phyloP scores from a whole-genome alignment of 257 asterid genomes.

The Nicotiana knightiana region DNA sequence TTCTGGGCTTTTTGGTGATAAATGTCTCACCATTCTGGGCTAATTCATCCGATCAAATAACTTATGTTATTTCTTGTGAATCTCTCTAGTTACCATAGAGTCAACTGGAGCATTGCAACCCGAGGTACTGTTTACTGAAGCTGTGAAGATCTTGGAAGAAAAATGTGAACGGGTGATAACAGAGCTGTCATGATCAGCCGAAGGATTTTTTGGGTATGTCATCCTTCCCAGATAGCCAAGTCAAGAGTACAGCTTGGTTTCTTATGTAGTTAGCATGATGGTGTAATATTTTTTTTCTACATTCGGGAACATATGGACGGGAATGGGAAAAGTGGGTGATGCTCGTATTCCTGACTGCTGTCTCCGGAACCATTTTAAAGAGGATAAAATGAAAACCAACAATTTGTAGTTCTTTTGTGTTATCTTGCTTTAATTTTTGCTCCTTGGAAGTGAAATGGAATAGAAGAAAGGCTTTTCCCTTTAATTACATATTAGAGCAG shows the following conservation, averaged over 20 bases:
- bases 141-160: conserved; percentile 83
- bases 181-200: conserved; percentile 46
- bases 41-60: not conserved
- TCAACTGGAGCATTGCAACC: conserved; percentile 93
- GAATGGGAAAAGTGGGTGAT: not conserved
- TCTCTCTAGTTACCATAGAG: conserved; percentile 65
- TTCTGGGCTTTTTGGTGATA: not conserved
- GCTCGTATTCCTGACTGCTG: not conserved
- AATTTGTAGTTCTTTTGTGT: not conserved
- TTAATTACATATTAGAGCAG: not conserved
- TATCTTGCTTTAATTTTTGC: not conserved
- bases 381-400: not conserved
- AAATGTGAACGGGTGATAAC: conserved; percentile 75
- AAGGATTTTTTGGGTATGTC: not conserved
- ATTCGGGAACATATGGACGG: not conserved
- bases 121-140: conserved; percentile 78
- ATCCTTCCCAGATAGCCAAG: not conserved
- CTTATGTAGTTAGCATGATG: not conserved
- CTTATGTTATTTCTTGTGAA: not conserved
- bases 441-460: not conserved
- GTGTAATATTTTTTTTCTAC: not conserved
- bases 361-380: not conserved
- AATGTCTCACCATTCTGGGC: not conserved
- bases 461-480: not conserved
- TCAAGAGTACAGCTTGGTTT: not conserved